Evolutionary conservation across 495 filamentous ascomycete genomes (phyloP).

Genomic region (Geopyxis carbonaria): DNA sequence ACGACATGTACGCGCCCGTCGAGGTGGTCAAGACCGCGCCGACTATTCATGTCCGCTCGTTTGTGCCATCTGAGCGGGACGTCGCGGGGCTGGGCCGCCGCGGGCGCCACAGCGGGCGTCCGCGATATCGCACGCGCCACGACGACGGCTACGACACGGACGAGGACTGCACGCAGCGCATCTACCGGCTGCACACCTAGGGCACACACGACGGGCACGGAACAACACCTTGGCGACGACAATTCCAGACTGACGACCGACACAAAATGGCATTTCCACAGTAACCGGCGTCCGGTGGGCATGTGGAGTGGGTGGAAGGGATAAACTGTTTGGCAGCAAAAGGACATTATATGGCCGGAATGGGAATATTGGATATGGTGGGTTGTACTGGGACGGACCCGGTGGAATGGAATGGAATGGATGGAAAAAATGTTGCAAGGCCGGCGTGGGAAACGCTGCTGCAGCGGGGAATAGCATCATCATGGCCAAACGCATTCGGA

Average conservation of each 20-base stretch:
- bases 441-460: too few relatives aligned
- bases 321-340: not conserved
- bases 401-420: too few relatives aligned
- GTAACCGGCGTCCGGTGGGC: not conserved
- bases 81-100: too few relatives aligned
- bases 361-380: not conserved
- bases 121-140: not conserved
- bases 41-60: not conserved
- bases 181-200: conserved; percentile 5
- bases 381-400: too few relatives aligned
- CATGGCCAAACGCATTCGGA: too few relatives aligned
- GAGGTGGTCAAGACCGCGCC: not conserved
- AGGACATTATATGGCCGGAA: not conserved
- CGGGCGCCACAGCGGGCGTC: not conserved
- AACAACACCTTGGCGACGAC: not conserved
- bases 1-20: not conserved
- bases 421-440: too few relatives aligned
- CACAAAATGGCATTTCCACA: not conserved
- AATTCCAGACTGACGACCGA: not conserved
- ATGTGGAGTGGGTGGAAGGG: not conserved
- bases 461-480: too few relatives aligned
- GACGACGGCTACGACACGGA: not conserved
- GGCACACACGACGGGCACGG: not conserved
- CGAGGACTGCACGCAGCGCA: not conserved
- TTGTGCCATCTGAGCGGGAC: too few relatives aligned